These are phyloP conservation scores for Puccinia triticina DNA, from an alignment of 1,284 basidiomycete species.

Conservation along the genomic window DNA sequence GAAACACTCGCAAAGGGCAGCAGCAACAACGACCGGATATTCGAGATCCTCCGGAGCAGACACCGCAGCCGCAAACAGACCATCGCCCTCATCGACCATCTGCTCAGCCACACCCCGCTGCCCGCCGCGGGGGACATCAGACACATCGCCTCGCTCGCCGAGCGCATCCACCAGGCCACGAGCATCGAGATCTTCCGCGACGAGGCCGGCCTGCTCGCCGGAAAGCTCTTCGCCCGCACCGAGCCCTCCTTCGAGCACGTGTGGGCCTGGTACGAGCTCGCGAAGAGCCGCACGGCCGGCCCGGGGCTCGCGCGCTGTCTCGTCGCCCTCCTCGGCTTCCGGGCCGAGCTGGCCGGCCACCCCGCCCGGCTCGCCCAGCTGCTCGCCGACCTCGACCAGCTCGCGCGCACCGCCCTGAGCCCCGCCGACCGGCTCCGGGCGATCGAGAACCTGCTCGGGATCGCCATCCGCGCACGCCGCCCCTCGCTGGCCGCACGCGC, in stretches of 20 bases:
- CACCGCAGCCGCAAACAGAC: not conserved
- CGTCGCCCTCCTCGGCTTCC: not conserved
- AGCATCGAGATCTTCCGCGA: slow-evolving; percentile 21
- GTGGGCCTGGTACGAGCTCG: slow-evolving; percentile 32
- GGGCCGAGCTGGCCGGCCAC: not conserved
- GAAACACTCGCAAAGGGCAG: too few relatives aligned
- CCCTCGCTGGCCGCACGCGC: not conserved
- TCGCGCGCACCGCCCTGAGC: not conserved
- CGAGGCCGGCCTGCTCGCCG: not conserved
- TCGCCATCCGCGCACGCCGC: not conserved
- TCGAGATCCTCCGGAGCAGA: too few relatives aligned
- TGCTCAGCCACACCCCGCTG: slow-evolving; percentile 5
- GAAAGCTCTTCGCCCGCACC: not conserved
- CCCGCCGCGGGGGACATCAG: not conserved
- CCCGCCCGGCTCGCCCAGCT: not conserved
- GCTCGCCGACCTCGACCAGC: not conserved
- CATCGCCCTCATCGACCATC: slow-evolving; percentile 11
- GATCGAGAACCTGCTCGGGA: not conserved
- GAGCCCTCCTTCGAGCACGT: slow-evolving; percentile 10
- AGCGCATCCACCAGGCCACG: slow-evolving; percentile 19
- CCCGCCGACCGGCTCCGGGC: not conserved
- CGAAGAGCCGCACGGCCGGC: not conserved
- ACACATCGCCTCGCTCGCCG: not conserved
- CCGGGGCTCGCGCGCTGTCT: not conserved
- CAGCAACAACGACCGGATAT: too few relatives aligned